Base-by-base conservation (phyloP, 208 protist genomes). In the Acanthamoeba healyi region DNA sequence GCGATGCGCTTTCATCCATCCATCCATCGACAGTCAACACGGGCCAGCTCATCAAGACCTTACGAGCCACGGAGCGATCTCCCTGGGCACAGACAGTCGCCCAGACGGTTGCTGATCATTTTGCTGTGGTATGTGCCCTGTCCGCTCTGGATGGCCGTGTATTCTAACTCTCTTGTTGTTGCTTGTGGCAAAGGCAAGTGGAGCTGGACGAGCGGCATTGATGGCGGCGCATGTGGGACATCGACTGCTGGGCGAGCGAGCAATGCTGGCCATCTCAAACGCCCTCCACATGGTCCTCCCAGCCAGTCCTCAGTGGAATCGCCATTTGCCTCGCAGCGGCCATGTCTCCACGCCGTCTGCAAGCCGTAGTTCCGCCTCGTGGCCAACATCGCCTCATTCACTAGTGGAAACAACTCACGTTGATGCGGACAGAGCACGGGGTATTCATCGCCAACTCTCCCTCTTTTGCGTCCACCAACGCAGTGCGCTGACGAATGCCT, bases 11-110 rank as follows among this genome's bases (percentile, higher is more conserved):
- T n/a, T n/a, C n/a, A n/a, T n/a, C n/a, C n/a, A n/a, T n/a, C n/a
- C n/a, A n/a, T n/a, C n/a, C n/a, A n/a, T n/a, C n/a, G n/a, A 17
- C 74, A 92, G 86, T 97, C 82, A 96, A 97, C 91, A 97, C 96
- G 14, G 96, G 96, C 34, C 40, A 96, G 51, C 94, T 97, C 79
- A 91, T 94, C 63, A 96, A 96, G 67, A 70, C 44, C 7, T 36
- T 94, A 9, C 61, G 94, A 9, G 65, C 40, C 7, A 19, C 46
- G 24, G 54, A 90, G 22, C 81, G 79, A 19, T 51, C 63, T 2
- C 87, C 29, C n/a, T 40, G 12, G 38, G 40, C 24, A 32, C 34
- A 92, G 22, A 15, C 36, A 2, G 42, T 92, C n/a, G 74, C 94
- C 17, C n/a, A 86, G 17, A 88, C 63, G 92, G 67, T 81, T 7